Evolutionary conservation across 768 basidiomycete species (phyloP), one percentile per base, ranked within the genome.

Genomic region (Leccinum incarnatum): DNA sequence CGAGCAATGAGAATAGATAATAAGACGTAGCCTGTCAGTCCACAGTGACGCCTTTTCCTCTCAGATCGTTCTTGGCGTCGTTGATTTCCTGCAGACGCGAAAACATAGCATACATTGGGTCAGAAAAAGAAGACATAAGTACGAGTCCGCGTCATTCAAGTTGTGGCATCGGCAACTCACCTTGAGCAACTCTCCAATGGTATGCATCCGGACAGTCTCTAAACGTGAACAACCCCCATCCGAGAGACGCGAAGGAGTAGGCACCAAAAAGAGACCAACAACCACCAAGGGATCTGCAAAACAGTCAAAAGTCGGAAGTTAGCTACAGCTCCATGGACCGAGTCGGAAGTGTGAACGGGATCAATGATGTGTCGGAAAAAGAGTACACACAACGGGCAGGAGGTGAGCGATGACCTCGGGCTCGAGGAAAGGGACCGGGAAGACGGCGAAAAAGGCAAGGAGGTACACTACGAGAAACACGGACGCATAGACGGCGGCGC

Each of bases 131-230:
- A n/a, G n/a, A n/a, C n/a, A n/a, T n/a, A n/a, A n/a, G n/a, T n/a
- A n/a, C n/a, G n/a, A n/a, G n/a, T n/a, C n/a, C n/a, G n/a, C n/a
- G n/a, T n/a, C n/a, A n/a, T n/a, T n/a, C n/a, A n/a, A n/a, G n/a
- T n/a, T n/a, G n/a, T n/a, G n/a, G n/a, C n/a, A n/a, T n/a, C n/a
- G n/a, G n/a, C n/a, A n/a, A n/a, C n/a, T n/a, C 52, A 88, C 88
- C 66, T 71, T 67, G 62, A 89, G 75, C 54, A 92, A 71, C 69
- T 89, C 87, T 12, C n/a, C n/a, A n/a, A n/a, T 81, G 77, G 63
- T 92, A 89, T 5, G 91, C 90, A 63, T 92, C 89, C 42, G 89
- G 87, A 69, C 89, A 89, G 64, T 93, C 91, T 65, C 82, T 75
- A 65, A 91, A 88, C 2, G 85, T 85, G 63, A 84, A 81, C 46